Percentiles rank a stretch among this genome's conserved stretches.
phyloP scores from a whole-genome alignment of 345 rosid genomes.

The Citrus australasica region DNA sequence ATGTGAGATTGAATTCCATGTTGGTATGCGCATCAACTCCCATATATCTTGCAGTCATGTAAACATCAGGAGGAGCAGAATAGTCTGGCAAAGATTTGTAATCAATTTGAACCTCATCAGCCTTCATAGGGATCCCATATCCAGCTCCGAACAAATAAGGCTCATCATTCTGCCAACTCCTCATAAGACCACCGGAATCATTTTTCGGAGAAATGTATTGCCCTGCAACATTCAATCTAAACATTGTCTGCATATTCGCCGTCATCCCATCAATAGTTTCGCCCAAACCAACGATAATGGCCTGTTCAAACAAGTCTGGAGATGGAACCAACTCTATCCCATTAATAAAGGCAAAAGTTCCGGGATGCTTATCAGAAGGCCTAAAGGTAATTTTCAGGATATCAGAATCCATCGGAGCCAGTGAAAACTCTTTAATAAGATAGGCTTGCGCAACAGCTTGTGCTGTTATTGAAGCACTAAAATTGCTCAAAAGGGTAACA shows the following conservation, averaged over 20 bases:
- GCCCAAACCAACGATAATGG: slow-evolving; percentile 46
- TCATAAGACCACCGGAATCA: slow-evolving; percentile 52
- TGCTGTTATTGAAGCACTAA: slow-evolving; percentile 69
- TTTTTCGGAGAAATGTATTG: slow-evolving; percentile 44
- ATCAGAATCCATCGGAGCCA: slow-evolving; percentile 36
- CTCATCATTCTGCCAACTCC: slow-evolving; percentile 75
- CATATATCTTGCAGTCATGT: slow-evolving; percentile 57
- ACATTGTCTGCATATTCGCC: slow-evolving; percentile 54
- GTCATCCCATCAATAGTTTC: slow-evolving; percentile 31
- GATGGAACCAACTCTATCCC: slow-evolving; percentile 62
- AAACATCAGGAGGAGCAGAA: slow-evolving; percentile 58
- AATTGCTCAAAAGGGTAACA: slow-evolving; percentile 59
- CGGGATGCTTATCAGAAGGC: slow-evolving; percentile 41
- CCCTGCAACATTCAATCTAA: slow-evolving; percentile 72
- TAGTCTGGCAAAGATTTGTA: slow-evolving; percentile 37
- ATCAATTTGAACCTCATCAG: slow-evolving; percentile 22
- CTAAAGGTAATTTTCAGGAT: slow-evolving; percentile 42
- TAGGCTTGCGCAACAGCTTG: slow-evolving; percentile 68
- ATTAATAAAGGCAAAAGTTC: slow-evolving; percentile 61
- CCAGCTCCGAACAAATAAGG: slow-evolving; percentile 54
- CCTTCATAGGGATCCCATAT: slow-evolving; percentile 34
- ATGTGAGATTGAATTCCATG: slow-evolving; percentile 54
- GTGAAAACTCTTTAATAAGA: slow-evolving; percentile 57
- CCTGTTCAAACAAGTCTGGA: slow-evolving; percentile 54
- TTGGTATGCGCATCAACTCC: slow-evolving; percentile 38